These are phyloP conservation scores for Coemansia sp. DNA, from an alignment of 192 early-diverging fungal species.

Conservation along the genomic window DNA sequence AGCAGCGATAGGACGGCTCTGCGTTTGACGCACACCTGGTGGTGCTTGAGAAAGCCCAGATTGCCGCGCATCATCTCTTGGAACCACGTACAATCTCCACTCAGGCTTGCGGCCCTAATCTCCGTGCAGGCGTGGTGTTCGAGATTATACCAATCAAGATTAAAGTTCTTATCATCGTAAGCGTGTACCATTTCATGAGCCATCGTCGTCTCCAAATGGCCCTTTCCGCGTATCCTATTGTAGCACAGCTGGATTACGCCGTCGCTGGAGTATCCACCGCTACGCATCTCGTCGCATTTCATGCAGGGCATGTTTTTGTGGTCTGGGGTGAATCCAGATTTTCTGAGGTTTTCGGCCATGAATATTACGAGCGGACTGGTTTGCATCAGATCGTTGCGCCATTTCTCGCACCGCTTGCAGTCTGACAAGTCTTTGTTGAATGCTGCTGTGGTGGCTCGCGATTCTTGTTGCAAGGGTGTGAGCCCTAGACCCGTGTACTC, in stretches of 20 bases:
- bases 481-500: conserved; percentile 66
- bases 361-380: conserved; percentile 79
- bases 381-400: conserved; percentile 76
- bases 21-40: conserved; percentile 86
- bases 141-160: conserved; percentile 73
- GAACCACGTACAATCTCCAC: conserved; percentile 77
- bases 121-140: conserved; percentile 83
- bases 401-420: conserved; percentile 71
- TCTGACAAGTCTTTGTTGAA: conserved; percentile 58
- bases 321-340: conserved; percentile 65
- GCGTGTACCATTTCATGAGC: conserved; percentile 92
- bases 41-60: conserved; percentile 74
- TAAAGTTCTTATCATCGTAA: conserved; percentile 76
- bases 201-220: conserved; percentile 90
- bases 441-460: conserved; percentile 34
- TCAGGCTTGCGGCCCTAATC: conserved; percentile 76
- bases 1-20: conserved; percentile 79
- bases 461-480: conserved; percentile 52
- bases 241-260: conserved; percentile 86
- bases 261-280: conserved; percentile 86
- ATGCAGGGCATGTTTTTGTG: conserved; percentile 72
- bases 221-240: conserved; percentile 76
- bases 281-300: conserved; percentile 78
- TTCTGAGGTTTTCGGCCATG: conserved; percentile 77
- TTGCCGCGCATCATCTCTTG: conserved; percentile 70